phyloP scores from a whole-genome alignment of 176 grass and related monocot genomes.

The Musa acuminata region DNA sequence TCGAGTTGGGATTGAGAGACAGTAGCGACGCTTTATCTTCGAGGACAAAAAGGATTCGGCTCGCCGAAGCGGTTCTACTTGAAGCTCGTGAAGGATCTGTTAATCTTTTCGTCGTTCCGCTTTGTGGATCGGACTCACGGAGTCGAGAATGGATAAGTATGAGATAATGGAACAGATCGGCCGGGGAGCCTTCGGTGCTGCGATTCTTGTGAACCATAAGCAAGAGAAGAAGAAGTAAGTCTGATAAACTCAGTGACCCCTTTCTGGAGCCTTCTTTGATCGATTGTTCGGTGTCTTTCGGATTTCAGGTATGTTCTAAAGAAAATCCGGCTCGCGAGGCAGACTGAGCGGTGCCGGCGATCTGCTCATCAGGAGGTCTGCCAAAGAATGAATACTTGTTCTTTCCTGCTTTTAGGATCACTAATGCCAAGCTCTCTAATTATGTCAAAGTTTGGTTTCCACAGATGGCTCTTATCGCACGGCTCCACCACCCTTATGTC shows the following conservation, averaged over 20 bases:
- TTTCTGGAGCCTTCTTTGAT: neutral
- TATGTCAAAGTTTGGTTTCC: constrained; percentile 19
- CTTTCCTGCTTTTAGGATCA: neutral
- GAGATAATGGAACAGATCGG: constrained; percentile 99
- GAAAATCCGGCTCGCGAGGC: constrained; percentile 85
- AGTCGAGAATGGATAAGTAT: constrained; percentile 94
- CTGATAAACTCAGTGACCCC: neutral
- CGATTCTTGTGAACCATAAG: constrained; percentile 97
- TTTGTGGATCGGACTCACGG: constrained; percentile 39
- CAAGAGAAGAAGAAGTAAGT: constrained; percentile 84
- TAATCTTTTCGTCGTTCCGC: neutral
- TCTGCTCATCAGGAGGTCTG: constrained; percentile 97
- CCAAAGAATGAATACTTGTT: neutral
- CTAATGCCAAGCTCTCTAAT: constrained; percentile 2
- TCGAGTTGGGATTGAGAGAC: neutral
- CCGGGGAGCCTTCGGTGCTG: constrained; percentile 88
- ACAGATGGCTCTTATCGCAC: constrained; percentile 97
- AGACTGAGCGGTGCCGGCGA: constrained; percentile 85
- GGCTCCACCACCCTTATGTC: constrained; percentile 83
- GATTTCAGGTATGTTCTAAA: constrained; percentile 73
- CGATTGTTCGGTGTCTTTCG: neutral
- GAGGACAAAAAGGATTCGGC: neutral
- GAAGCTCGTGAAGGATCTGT: neutral
- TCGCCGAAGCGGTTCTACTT: neutral
- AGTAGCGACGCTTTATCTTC: neutral